These are phyloP conservation scores for Alternaria infectoria DNA, from an alignment of 2,329 filamentous ascomycete genomes.

Conservation along the genomic window DNA sequence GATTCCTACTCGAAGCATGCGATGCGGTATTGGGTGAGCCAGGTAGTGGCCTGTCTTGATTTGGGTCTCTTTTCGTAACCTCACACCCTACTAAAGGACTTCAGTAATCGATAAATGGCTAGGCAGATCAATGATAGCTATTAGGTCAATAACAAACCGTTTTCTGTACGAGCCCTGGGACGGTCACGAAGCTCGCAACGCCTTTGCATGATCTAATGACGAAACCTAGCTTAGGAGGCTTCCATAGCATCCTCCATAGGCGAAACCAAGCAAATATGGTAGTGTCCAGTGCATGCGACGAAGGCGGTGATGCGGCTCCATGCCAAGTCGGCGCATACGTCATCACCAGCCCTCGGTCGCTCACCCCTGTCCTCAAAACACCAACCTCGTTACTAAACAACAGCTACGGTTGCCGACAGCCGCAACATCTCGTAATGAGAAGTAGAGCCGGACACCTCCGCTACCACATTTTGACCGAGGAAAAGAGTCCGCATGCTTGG, in stretches of 20 bases:
- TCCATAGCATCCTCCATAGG: not conserved
- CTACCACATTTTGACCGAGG: conserved; percentile 12
- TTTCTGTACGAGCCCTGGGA: not conserved
- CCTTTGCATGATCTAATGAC: too few relatives aligned
- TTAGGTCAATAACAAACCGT: not conserved
- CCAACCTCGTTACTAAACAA: not conserved
- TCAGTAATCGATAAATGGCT: not conserved
- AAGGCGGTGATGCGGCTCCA: conserved; percentile 1
- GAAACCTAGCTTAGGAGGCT: not conserved
- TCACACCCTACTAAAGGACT: not conserved
- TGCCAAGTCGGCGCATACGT: conserved; percentile 22
- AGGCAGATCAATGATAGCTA: not conserved
- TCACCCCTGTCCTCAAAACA: conserved; percentile 4
- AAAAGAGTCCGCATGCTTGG: conserved; percentile 5
- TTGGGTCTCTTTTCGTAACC: not conserved
- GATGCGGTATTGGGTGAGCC: not conserved
- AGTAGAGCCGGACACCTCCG: conserved; percentile 6
- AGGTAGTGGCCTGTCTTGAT: not conserved
- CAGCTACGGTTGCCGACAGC: not conserved
- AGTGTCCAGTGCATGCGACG: not conserved
- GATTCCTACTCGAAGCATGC: not conserved
- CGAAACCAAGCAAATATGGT: not conserved
- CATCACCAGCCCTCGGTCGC: conserved; percentile 18
- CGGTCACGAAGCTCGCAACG: not conserved
- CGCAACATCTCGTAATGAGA: conserved; percentile 2